phyloP scores from a whole-genome alignment of 148 eudicot species.

The Cornus kousa region DNA sequence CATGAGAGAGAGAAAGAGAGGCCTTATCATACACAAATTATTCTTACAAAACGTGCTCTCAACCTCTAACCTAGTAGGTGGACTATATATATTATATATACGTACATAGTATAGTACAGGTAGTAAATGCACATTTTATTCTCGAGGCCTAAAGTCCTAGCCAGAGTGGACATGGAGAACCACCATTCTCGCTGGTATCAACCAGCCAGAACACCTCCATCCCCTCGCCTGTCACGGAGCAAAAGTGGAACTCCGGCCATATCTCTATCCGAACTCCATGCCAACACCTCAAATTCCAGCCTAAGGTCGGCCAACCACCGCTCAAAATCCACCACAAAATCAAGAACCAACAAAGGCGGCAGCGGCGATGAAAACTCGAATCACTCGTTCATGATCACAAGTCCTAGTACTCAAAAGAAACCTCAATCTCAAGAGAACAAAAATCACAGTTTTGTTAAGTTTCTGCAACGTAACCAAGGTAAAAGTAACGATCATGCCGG shows the following conservation, averaged over 20 bases:
- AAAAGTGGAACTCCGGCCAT: conserved; percentile 27
- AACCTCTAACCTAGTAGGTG: too few relatives aligned
- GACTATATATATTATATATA: too few relatives aligned
- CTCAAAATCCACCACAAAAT: conserved; percentile 15
- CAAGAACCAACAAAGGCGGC: conserved; percentile 3
- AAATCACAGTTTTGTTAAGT: background rate
- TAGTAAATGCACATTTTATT: too few relatives aligned
- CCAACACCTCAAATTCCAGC: background rate
- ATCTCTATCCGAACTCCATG: conserved; percentile 8
- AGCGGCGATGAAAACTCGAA: background rate
- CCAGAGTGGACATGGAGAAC: conserved; percentile 1
- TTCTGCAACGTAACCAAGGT: conserved; percentile 8
- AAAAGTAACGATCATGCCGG: background rate
- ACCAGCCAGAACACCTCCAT: conserved; percentile 29
- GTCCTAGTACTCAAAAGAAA: background rate
- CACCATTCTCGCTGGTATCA: conserved; percentile 24
- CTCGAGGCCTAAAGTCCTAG: too few relatives aligned
- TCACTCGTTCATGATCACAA: background rate
- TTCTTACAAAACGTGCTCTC: too few relatives aligned
- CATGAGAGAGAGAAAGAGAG: too few relatives aligned
- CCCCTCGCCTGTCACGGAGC: conserved; percentile 36
- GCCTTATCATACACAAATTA: too few relatives aligned
- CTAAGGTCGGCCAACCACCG: background rate
- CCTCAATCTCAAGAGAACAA: background rate
- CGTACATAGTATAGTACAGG: too few relatives aligned